Percentiles rank a stretch among this genome's conserved stretches.
Evolutionary conservation across 2,329 filamentous ascomycete species (phyloP).

Genomic region (Hysterium pulicare): DNA sequence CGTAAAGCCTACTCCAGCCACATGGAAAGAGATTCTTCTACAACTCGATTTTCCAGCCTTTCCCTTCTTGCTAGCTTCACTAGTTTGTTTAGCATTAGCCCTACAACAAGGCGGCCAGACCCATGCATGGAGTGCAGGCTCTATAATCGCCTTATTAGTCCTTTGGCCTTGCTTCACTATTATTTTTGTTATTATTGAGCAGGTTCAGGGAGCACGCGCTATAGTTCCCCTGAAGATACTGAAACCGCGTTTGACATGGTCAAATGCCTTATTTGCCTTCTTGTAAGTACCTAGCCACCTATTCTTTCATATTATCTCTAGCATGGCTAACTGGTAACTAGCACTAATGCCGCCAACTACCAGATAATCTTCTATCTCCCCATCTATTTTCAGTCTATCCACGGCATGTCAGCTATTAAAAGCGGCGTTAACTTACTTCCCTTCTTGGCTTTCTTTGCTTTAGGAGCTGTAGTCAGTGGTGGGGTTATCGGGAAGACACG

Average conservation of each 20-base stretch:
- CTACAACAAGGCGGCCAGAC: constrained; percentile 41
- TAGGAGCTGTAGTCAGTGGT: constrained; percentile 16
- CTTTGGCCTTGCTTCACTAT: constrained; percentile 34
- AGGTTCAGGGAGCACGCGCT: constrained; percentile 36
- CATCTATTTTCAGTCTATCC: constrained; percentile 46
- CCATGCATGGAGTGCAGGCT: constrained; percentile 17
- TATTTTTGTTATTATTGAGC: constrained; percentile 35
- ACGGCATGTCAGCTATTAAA: constrained; percentile 27
- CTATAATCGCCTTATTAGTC: constrained; percentile 44
- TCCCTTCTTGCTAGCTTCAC: constrained; percentile 7
- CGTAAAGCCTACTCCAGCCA: not conserved
- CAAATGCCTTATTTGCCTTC: constrained; percentile 32
- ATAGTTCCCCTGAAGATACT: constrained; percentile 37
- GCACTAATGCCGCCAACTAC: constrained; percentile 29
- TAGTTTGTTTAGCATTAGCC: constrained; percentile 36
- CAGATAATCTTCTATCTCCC: constrained; percentile 42
- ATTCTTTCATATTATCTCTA: not conserved
- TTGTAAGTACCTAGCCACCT: constrained; percentile 18
- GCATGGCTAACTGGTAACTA: not conserved
- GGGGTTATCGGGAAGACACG: constrained; percentile 23
- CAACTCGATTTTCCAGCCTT: constrained; percentile 4
- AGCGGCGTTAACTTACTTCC: constrained; percentile 41
- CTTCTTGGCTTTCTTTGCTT: constrained; percentile 31
- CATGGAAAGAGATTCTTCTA: constrained; percentile 1
- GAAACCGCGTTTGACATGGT: constrained; percentile 32